phyloP scores from a whole-genome alignment of 1,284 basidiomycete species.

The Ustilago loliicola region DNA sequence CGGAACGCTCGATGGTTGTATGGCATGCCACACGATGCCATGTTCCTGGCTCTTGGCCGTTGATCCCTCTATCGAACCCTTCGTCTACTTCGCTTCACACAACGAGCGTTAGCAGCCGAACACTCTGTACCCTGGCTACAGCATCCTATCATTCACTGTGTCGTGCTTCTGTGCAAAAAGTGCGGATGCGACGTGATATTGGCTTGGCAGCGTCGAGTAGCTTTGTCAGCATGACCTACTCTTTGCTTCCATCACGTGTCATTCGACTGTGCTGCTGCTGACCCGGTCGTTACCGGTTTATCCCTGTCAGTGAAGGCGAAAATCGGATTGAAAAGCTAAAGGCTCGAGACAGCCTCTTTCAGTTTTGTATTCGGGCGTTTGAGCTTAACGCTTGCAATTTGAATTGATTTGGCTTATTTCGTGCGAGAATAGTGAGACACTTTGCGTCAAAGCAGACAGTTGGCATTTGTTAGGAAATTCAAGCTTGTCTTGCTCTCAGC shows the following conservation, averaged over 20 bases:
- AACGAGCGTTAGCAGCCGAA: no score
- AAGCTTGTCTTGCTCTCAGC: neutral
- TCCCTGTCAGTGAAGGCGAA: neutral
- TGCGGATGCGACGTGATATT: no score
- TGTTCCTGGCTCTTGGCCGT: no score
- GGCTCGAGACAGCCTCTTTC: no score
- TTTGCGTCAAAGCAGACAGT: conserved; percentile 5
- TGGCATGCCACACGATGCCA: neutral
- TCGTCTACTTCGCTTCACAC: no score
- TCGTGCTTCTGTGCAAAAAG: no score
- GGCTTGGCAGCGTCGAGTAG: neutral
- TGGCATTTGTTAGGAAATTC: conserved; percentile 38
- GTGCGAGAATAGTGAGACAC: conserved; percentile 17
- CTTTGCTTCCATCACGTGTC: neutral
- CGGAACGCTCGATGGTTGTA: neutral
- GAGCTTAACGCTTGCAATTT: neutral
- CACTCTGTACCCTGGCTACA: no score
- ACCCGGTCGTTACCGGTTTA: neutral
- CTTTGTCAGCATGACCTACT: conserved; percentile 20
- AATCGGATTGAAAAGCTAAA: no score
- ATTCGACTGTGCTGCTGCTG: neutral
- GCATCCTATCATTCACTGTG: no score
- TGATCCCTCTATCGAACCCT: no score
- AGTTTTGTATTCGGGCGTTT: neutral
- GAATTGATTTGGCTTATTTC: neutral